Conservation (phyloP, 2,329 filamentous ascomycete genomes). For the Paradendryphiella salina region DNA sequence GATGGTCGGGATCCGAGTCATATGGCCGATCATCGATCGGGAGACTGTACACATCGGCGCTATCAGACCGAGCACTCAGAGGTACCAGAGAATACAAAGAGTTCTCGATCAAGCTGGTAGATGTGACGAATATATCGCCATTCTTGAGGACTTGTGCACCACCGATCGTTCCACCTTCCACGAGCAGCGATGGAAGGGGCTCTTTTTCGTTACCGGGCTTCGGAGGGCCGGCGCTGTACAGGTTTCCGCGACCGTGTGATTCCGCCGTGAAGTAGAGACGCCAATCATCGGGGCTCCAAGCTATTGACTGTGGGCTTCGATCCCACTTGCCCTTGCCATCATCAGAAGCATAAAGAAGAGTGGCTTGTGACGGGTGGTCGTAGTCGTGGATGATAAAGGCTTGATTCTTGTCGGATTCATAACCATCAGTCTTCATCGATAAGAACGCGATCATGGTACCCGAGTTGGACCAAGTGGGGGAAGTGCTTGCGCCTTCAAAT, state of each 20-base stretch:
- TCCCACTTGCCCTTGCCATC: slow-evolving; percentile 67
- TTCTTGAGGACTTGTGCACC: slow-evolving; percentile 58
- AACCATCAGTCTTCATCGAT: slow-evolving; percentile 74
- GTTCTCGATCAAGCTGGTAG: slow-evolving; percentile 72
- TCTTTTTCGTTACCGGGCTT: slow-evolving; percentile 16
- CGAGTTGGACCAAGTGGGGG: slow-evolving; percentile 73
- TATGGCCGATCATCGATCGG: slow-evolving; percentile 27
- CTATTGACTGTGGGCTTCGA: slow-evolving; percentile 55
- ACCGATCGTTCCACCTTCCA: slow-evolving; percentile 40
- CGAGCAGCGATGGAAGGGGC: slow-evolving; percentile 32
- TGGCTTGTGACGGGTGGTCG: slow-evolving; percentile 55
- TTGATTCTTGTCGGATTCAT: slow-evolving; percentile 78
- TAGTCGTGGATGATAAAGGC: slow-evolving; percentile 68
- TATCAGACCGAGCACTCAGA: slow-evolving; percentile 21
- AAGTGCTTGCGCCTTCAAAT: slow-evolving; percentile 66
- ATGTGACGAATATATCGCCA: slow-evolving; percentile 64
- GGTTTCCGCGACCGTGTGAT: slow-evolving; percentile 67
- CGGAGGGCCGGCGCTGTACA: slow-evolving; percentile 47
- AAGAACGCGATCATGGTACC: slow-evolving; percentile 74
- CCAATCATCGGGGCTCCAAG: slow-evolving; percentile 59
- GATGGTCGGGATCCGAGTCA: slow-evolving; percentile 29
- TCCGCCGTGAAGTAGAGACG: slow-evolving; percentile 74
- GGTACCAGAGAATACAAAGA: slow-evolving; percentile 67
- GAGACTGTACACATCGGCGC: slow-evolving; percentile 23
- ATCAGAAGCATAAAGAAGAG: slow-evolving; percentile 64